A percentile compares a stretch with the other conserved stretches of the same genome.
These are phyloP conservation scores for Carex myosuroides DNA, from an alignment of 176 grass and related monocot genomes.

Conservation along the genomic window DNA sequence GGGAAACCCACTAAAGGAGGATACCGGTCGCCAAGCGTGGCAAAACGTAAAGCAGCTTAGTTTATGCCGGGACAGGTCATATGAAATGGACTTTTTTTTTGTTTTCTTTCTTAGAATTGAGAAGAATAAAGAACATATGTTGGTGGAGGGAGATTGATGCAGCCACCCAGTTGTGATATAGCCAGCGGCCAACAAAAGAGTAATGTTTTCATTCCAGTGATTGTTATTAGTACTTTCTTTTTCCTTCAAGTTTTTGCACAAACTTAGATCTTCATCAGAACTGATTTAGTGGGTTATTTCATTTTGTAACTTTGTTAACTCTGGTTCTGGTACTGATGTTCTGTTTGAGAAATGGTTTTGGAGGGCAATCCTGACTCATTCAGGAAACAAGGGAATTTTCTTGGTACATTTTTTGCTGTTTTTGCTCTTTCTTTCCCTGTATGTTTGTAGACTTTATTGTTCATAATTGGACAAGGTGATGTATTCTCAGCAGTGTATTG, in stretches of 20 bases:
- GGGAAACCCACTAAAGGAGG: conserved; percentile 24
- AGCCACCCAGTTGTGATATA: neutral
- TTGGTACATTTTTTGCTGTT: neutral
- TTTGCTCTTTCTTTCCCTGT: neutral
- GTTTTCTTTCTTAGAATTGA: conserved; percentile 5
- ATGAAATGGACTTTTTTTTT: conserved; percentile 10
- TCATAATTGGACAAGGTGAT: neutral
- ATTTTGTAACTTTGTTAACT: neutral
- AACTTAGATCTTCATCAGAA: neutral
- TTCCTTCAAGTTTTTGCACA: neutral
- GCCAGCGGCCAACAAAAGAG: neutral
- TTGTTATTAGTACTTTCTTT: neutral
- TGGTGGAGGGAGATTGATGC: neutral
- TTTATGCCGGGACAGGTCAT: conserved; percentile 12
- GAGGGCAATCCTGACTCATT: neutral
- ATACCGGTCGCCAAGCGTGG: conserved; percentile 1
- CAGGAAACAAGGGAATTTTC: neutral
- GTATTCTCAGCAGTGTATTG: neutral
- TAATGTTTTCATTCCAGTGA: neutral
- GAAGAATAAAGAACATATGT: conserved; percentile 5
- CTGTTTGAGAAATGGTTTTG: conserved; percentile 1
- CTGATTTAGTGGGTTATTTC: neutral
- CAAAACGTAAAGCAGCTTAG: conserved; percentile 24
- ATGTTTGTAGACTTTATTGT: neutral
- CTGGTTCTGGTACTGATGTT: neutral